These are phyloP conservation scores for Huntiella savannae DNA, from an alignment of 2,329 filamentous ascomycete species.

Conservation along the genomic window DNA sequence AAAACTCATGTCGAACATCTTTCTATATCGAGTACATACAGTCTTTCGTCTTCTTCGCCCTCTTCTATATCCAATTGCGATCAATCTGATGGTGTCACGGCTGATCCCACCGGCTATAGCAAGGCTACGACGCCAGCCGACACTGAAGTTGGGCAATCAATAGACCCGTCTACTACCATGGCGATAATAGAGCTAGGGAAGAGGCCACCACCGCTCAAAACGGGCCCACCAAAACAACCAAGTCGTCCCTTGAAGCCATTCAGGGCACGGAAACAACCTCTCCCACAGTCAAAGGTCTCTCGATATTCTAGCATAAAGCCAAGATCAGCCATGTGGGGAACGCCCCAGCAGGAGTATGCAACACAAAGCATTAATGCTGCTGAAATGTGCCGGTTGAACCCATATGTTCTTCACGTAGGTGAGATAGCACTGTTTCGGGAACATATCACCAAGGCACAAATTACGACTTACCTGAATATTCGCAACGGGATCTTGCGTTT, in stretches of 20 bases:
- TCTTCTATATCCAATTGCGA: slow-evolving; percentile 35
- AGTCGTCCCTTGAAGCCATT: too few species aligned
- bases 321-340: slow-evolving; percentile 59
- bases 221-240: not conserved
- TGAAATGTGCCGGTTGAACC: slow-evolving; percentile 73
- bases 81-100: slow-evolving; percentile 35
- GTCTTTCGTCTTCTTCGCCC: slow-evolving; percentile 5
- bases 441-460: slow-evolving; percentile 71
- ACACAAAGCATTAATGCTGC: slow-evolving; percentile 78
- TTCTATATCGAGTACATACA: not conserved
- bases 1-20: not conserved
- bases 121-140: slow-evolving; percentile 44
- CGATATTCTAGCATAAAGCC: slow-evolving; percentile 22
- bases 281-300: not conserved
- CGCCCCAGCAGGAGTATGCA: slow-evolving; percentile 64
- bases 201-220: not conserved
- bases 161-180: not conserved
- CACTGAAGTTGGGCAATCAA: slow-evolving; percentile 13
- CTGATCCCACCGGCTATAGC: slow-evolving; percentile 36
- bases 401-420: slow-evolving; percentile 67
- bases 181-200: not conserved
- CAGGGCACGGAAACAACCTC: not conserved
- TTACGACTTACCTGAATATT: slow-evolving; percentile 90
- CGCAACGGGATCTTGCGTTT: slow-evolving; percentile 81
- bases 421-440: slow-evolving; percentile 67